Evolutionary conservation across 73 alveolate genomes (phyloP), one percentile per base, ranked within the genome.

Genomic region (Paramecium sexaurelia): DNA sequence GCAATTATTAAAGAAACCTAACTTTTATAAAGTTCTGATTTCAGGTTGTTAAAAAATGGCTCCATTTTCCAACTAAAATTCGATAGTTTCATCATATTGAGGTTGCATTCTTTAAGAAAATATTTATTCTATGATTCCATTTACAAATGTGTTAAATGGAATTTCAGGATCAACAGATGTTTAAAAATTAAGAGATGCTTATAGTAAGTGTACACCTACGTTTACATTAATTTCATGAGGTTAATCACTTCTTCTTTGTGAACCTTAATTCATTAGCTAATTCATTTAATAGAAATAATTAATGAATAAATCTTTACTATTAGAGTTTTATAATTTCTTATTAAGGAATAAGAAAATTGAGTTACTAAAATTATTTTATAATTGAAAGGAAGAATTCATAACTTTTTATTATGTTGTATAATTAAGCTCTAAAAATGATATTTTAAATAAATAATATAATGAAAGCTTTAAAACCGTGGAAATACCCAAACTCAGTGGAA

Each of bases 81-180:
- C 83, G 1, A 61, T 61, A 6, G 83, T 61, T 32, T 61, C 83
- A 3, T 61, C 83, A 13, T 61, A 61, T 61, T 61, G 47, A 15
- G 83, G 47, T 26, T 22, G 47, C 83, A 61, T 61, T 61, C 83
- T 61, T 61, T 61, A 26, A 26, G 83, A 41, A 32, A 61, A 61
- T 29, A 61, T 61, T 61, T 61, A 13, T 24, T 61, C 47, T 32
- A 26, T 61, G 45, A 61, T 61, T 24, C 83, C 83, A 32, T 61
- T 32, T 26, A 61, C 24, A 19, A 61, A 61, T 0, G 26, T 9
- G 26, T 61, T 61, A 32, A 61, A 61, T 61, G 83, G 83, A 61
- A 61, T 61, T 29, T 61, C 83, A 6, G 83, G 83, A 11, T 61
- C 83, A 15, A 61, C 26, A 13, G 83, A 61, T 11, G 9, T 3